These are phyloP conservation scores for Adiantum capillusveneris DNA, from an alignment of 75 land plant species.

Conservation along the genomic window DNA sequence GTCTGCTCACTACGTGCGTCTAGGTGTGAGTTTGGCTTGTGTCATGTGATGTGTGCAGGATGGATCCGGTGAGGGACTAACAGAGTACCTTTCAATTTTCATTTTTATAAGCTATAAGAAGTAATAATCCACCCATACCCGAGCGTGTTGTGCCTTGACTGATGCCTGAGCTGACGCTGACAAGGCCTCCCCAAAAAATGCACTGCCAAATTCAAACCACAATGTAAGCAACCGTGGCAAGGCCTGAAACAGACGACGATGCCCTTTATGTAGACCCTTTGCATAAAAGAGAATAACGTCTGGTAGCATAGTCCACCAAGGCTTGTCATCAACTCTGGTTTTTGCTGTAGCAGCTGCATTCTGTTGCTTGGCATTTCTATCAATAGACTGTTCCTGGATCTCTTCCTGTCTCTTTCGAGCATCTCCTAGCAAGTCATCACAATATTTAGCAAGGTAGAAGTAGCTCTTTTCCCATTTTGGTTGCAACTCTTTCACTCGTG, in stretches of 20 bases:
- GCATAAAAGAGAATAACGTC: constrained; percentile 90
- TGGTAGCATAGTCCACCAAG: constrained; percentile 87
- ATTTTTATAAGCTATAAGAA: too few species aligned
- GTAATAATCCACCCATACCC: too few species aligned
- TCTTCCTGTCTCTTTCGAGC: constrained; percentile 92
- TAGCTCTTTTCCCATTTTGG: constrained; percentile 96
- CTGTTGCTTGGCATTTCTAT: constrained; percentile 6
- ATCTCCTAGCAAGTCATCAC: constrained; percentile 88
- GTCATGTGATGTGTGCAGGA: too few species aligned
- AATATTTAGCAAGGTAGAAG: constrained; percentile 88
- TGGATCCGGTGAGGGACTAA: too few species aligned
- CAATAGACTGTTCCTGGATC: constrained; percentile 23
- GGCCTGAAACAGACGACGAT: constrained; percentile 88
- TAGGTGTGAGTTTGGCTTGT: too few species aligned
- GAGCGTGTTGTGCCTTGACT: constrained; percentile 52
- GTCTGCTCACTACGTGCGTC: too few species aligned
- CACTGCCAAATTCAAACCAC: constrained; percentile 97
- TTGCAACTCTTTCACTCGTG: constrained; percentile 76
- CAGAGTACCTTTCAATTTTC: too few species aligned
- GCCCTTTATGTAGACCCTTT: constrained; percentile 92
- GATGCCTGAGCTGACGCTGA: constrained; percentile 48
- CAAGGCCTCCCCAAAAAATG: constrained; percentile 41
- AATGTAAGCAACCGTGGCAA: constrained; percentile 91
- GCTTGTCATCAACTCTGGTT: constrained; percentile 46
- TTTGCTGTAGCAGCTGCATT: constrained; percentile 11